phyloP scores from a whole-genome alignment of 768 basidiomycete species.

The Mycena sanguinolenta region DNA sequence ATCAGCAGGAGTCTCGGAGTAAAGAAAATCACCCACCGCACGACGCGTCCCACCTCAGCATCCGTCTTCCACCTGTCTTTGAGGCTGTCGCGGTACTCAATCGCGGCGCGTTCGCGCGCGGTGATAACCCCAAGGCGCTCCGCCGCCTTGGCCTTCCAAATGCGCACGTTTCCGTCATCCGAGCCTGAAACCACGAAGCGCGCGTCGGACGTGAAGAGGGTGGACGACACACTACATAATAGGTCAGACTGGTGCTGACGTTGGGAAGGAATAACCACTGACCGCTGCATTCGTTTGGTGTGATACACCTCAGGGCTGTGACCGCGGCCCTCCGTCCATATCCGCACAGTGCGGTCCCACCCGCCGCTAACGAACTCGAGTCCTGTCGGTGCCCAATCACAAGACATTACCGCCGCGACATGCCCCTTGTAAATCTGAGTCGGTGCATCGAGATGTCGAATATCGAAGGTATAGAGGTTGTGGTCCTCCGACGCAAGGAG shows the following conservation, averaged over 20 bases:
- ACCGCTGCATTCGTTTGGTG: slow-evolving; percentile 97
- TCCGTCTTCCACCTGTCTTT: slow-evolving; percentile 92
- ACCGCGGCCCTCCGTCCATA: slow-evolving; percentile 92
- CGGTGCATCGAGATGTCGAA: slow-evolving; percentile 84
- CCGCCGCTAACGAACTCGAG: slow-evolving; percentile 96
- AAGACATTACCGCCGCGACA: slow-evolving; percentile 95
- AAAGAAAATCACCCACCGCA: slow-evolving; percentile 67
- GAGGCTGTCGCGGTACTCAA: slow-evolving; percentile 93
- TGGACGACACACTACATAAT: slow-evolving; percentile 81
- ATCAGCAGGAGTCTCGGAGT: neutral
- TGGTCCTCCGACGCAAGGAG: slow-evolving; percentile 99
- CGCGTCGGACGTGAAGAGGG: slow-evolving; percentile 90
- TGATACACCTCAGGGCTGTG: slow-evolving; percentile 92
- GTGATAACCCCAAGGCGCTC: slow-evolving; percentile 94
- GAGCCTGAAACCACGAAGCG: slow-evolving; percentile 93
- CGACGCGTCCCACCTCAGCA: slow-evolving; percentile 82
- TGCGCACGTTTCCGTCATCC: slow-evolving; percentile 93
- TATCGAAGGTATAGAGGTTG: slow-evolving; percentile 98
- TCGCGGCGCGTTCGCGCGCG: slow-evolving; percentile 88
- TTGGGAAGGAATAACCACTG: slow-evolving; percentile 40
- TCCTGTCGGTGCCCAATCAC: slow-evolving; percentile 98
- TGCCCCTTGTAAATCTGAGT: slow-evolving; percentile 97
- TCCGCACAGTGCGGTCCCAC: slow-evolving; percentile 94
- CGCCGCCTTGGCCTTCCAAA: slow-evolving; percentile 95
- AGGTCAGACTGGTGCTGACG: neutral